Percentiles rank a stretch among this genome's conserved stretches.
phyloP scores from a whole-genome alignment of 306 rosid genomes.

The Sechiopsis laciniata region DNA sequence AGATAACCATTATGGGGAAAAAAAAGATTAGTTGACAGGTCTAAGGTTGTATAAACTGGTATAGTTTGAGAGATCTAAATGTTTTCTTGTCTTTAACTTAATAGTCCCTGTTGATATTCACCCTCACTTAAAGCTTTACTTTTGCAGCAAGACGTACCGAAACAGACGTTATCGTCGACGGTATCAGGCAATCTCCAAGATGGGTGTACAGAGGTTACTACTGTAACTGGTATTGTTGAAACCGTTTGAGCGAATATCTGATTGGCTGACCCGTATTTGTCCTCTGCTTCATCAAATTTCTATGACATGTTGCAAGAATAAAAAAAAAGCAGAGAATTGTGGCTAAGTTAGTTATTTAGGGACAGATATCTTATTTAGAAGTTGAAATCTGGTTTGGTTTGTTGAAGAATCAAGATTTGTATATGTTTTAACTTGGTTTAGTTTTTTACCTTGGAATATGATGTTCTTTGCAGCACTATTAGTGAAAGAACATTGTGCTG shows the following conservation, averaged over 20 bases:
- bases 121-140: not conserved
- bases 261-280: not conserved
- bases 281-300: not conserved
- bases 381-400: no score
- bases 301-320: not conserved
- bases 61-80: not conserved
- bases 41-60: not conserved
- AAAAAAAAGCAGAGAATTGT: not conserved
- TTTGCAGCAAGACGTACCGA: not conserved
- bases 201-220: not conserved
- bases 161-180: not conserved
- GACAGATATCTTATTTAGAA: not conserved
- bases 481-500: constrained; percentile 1
- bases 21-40: not conserved
- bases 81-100: not conserved
- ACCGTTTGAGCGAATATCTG: not conserved
- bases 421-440: no score
- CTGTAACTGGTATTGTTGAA: not conserved
- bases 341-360: not conserved
- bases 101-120: not conserved
- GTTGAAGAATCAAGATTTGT: no score
- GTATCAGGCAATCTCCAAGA: not conserved
- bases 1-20: not conserved
- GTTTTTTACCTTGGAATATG: not conserved
- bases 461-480: constrained; percentile 9